Percentiles rank a stretch among this genome's conserved stretches.
phyloP scores from a whole-genome alignment of 805 yeast genomes.

The Blastobotrys muscicola region DNA sequence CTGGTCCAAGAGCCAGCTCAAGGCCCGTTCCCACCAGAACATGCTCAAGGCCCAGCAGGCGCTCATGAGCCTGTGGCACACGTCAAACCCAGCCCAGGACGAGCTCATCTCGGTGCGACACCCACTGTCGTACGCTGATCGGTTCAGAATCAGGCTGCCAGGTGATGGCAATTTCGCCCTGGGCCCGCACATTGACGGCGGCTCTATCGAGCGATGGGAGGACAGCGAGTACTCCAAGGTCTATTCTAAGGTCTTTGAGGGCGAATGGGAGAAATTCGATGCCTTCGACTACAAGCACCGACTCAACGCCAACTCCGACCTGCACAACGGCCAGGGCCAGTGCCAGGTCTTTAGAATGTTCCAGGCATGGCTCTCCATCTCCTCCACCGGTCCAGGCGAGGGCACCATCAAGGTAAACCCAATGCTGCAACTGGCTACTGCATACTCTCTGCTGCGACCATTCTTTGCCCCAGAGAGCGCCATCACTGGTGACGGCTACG shows the following conservation, averaged over 20 bases:
- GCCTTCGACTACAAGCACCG: slow-evolving; percentile 31
- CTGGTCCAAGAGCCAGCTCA: slow-evolving; percentile 34
- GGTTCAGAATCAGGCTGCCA: slow-evolving; percentile 34
- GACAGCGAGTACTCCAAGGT: slow-evolving; percentile 31
- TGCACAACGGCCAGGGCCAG: slow-evolving; percentile 25
- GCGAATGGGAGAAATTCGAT: slow-evolving; percentile 37
- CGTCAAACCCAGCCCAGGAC: slow-evolving; percentile 20
- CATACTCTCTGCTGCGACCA: slow-evolving; percentile 34
- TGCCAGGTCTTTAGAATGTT: slow-evolving; percentile 34
- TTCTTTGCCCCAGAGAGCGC: slow-evolving; percentile 27
- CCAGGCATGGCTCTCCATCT: slow-evolving; percentile 38
- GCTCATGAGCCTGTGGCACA: slow-evolving; percentile 26
- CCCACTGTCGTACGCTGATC: slow-evolving; percentile 35
- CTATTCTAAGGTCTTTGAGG: slow-evolving; percentile 30
- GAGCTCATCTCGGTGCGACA: slow-evolving; percentile 24
- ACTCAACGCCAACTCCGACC: slow-evolving; percentile 27
- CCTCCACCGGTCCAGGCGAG: slow-evolving; percentile 29
- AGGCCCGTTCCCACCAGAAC: slow-evolving; percentile 33
- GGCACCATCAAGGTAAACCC: slow-evolving; percentile 35
- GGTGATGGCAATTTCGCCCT: slow-evolving; percentile 28
- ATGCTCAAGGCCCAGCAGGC: slow-evolving; percentile 24
- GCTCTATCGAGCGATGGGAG: slow-evolving; percentile 39
- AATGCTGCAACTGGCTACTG: slow-evolving; percentile 28
- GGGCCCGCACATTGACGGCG: slow-evolving; percentile 36
- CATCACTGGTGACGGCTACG: slow-evolving; percentile 1